These are phyloP conservation scores for Clarireedia homoeocarpa DNA, from an alignment of 2,329 filamentous ascomycete species.

Conservation along the genomic window DNA sequence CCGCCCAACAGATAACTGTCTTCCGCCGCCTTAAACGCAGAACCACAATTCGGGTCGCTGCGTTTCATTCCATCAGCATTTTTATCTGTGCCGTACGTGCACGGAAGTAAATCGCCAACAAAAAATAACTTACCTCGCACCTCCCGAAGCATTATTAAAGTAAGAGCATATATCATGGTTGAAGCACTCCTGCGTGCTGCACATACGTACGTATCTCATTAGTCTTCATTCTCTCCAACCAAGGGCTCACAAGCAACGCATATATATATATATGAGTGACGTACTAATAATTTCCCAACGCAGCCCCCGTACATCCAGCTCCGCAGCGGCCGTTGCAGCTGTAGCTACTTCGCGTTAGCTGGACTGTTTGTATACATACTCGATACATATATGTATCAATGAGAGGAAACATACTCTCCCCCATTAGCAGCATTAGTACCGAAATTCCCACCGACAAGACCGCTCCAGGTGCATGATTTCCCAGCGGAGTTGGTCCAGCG, in stretches of 20 bases:
- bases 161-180: slow-evolving; percentile 44
- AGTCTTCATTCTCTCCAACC: neutral
- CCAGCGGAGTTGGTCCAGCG: slow-evolving; percentile 38
- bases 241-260: neutral
- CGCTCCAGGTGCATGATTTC: slow-evolving; percentile 36
- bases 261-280: neutral
- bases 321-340: slow-evolving; percentile 43
- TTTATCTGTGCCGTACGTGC: neutral
- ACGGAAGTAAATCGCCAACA: neutral
- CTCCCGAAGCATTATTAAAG: slow-evolving; percentile 41
- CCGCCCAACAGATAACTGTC: slow-evolving; percentile 36
- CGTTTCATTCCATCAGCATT: neutral
- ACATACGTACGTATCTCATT: neutral
- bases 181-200: slow-evolving; percentile 40
- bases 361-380: neutral
- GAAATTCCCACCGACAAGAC: slow-evolving; percentile 41
- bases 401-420: slow-evolving; percentile 35
- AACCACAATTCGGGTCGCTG: slow-evolving; percentile 41
- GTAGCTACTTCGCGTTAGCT: slow-evolving; percentile 31
- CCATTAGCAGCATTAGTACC: slow-evolving; percentile 33
- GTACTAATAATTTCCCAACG: slow-evolving; percentile 38
- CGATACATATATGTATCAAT: neutral
- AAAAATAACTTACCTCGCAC: slow-evolving; percentile 31
- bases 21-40: slow-evolving; percentile 35
- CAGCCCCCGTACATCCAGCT: slow-evolving; percentile 36